Percentiles rank a stretch among this genome's conserved stretches.
Conservation (phyloP, 257 asterid genomes). For the Gentiana dahurica region DNA sequence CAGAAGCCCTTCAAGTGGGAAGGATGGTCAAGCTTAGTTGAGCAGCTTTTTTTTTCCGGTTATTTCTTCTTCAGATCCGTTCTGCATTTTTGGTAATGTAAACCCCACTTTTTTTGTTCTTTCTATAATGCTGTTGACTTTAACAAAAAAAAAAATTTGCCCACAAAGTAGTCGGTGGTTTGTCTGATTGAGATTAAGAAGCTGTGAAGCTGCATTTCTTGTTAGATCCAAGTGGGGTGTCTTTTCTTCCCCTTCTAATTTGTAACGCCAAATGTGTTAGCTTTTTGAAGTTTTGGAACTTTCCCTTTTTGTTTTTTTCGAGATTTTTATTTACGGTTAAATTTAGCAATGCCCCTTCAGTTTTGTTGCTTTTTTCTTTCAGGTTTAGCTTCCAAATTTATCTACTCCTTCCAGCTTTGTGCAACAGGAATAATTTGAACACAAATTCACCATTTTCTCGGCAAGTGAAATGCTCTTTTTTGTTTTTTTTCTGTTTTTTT, state of each 20-base stretch:
- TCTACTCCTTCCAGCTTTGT: background rate
- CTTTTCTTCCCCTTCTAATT: background rate
- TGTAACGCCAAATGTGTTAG: too few species aligned
- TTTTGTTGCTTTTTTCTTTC: background rate
- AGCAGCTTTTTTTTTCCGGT: background rate
- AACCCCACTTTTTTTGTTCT: background rate
- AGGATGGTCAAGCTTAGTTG: slow-evolving; percentile 2
- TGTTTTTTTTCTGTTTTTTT: background rate
- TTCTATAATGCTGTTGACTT: background rate
- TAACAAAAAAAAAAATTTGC: too few species aligned
- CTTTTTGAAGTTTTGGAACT: background rate
- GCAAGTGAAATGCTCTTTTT: background rate
- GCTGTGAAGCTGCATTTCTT: slow-evolving; percentile 8
- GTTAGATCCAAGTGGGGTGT: slow-evolving; percentile 4
- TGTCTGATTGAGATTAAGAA: slow-evolving; percentile 3
- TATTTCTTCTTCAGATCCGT: slow-evolving; percentile 9
- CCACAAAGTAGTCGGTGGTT: background rate
- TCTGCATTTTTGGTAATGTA: slow-evolving; percentile 5
- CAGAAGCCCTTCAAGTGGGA: too few species aligned
- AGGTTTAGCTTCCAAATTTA: background rate
- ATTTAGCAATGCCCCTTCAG: background rate
- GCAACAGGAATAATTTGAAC: background rate
- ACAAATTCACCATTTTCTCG: background rate
- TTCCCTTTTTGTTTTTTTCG: background rate
- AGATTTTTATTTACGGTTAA: background rate